Conservation (phyloP, 768 basidiomycete species). For the Porphyrellus cyaneotinctus region DNA sequence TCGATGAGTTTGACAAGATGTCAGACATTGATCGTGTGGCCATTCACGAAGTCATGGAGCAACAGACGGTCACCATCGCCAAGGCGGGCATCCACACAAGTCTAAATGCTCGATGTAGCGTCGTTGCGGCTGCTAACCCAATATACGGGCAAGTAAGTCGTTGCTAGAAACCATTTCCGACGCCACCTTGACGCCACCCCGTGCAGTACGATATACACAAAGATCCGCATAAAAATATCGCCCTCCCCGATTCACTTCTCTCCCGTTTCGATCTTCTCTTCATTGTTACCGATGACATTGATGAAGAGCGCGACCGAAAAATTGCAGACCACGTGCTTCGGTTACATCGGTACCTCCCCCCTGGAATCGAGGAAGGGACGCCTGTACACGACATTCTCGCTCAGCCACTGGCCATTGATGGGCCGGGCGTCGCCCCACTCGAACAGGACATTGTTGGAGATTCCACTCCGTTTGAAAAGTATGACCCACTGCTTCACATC, state of each 20-base stretch:
- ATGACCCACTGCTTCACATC: constrained; percentile 89
- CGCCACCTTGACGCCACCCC: constrained; percentile 8
- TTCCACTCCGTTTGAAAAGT: constrained; percentile 87
- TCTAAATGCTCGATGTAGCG: constrained; percentile 95
- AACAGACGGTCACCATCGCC: constrained; percentile 98
- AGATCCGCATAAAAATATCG: constrained; percentile 98
- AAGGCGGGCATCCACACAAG: constrained; percentile 99
- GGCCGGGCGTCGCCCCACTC: constrained; percentile 45
- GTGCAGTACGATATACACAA: constrained; percentile 98
- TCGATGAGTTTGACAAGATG: constrained; percentile 99
- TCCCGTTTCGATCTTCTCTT: constrained; percentile 99
- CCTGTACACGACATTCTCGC: constrained; percentile 83
- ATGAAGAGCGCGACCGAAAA: constrained; percentile 86
- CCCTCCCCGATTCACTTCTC: constrained; percentile 93
- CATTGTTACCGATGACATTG: constrained; percentile 97
- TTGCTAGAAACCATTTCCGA: neutral
- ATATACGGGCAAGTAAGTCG: constrained; percentile 88
- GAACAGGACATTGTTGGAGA: constrained; percentile 38
- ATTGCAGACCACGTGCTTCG: constrained; percentile 98
- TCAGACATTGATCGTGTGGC: constrained; percentile 97
- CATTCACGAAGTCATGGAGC: constrained; percentile 99
- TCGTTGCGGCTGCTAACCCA: constrained; percentile 97
- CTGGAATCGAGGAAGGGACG: constrained; percentile 94
- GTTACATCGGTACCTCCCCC: constrained; percentile 94
- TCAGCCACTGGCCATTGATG: constrained; percentile 86